Evolutionary conservation across 2,329 filamentous ascomycete species (phyloP).

Genomic region (Rhynchosporium secalis): DNA sequence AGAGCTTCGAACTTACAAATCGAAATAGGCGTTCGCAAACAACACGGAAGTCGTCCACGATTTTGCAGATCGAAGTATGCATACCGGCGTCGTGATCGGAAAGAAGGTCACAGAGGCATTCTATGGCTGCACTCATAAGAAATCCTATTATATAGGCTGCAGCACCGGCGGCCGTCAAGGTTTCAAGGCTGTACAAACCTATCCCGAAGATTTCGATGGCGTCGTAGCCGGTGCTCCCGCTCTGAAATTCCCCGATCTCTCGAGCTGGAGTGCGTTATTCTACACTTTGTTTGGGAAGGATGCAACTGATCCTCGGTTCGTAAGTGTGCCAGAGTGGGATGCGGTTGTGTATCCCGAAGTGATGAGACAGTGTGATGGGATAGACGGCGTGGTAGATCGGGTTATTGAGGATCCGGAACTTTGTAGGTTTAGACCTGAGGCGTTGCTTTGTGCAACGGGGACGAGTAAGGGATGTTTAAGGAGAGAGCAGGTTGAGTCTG

Average conservation of each 20-base stretch:
- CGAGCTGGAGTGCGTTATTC: slow-evolving; percentile 26
- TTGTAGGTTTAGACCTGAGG: slow-evolving; percentile 40
- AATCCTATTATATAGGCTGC: slow-evolving; percentile 46
- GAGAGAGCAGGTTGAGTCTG: slow-evolving; percentile 45
- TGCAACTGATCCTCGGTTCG: slow-evolving; percentile 14
- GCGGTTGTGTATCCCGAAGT: slow-evolving; percentile 34
- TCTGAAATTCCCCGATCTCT: slow-evolving; percentile 28
- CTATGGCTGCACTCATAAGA: slow-evolving; percentile 38
- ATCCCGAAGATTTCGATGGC: slow-evolving; percentile 46
- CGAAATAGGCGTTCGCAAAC: slow-evolving; percentile 25
- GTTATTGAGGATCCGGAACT: slow-evolving; percentile 43
- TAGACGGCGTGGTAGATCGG: slow-evolving; percentile 44
- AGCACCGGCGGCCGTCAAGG: slow-evolving; percentile 47
- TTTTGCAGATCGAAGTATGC: slow-evolving; percentile 33
- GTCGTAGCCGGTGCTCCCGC: slow-evolving; percentile 45
- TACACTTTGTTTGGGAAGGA: slow-evolving; percentile 25
- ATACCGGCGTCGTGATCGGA: slow-evolving; percentile 29
- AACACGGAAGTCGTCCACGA: slow-evolving; percentile 33
- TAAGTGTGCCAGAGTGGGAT: slow-evolving; percentile 25
- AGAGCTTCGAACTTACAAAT: not conserved
- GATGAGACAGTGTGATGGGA: slow-evolving; percentile 42
- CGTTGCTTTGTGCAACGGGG: slow-evolving; percentile 25
- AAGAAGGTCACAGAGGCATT: slow-evolving; percentile 39
- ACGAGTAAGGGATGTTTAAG: slow-evolving; percentile 46
- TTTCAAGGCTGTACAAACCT: slow-evolving; percentile 44